Conservation (phyloP, 164 flowering plant genomes). For the Macadamia tetraphylla region DNA sequence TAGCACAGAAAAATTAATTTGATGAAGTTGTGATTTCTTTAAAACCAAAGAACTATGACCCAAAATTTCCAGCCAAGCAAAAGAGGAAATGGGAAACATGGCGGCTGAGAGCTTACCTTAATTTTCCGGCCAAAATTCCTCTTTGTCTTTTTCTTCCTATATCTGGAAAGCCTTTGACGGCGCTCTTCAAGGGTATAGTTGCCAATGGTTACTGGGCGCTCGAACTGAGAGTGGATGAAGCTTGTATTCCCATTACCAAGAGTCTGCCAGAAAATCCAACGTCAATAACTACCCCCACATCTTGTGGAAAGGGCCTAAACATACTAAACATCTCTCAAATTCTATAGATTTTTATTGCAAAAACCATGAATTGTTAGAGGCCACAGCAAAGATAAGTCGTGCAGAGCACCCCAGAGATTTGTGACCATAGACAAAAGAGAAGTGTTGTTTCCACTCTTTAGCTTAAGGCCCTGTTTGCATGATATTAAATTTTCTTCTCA, state of each 20-base stretch:
- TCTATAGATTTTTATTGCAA: conserved; percentile 14
- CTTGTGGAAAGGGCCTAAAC: conserved; percentile 44
- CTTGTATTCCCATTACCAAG: conserved; percentile 49
- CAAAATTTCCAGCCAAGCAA: too few relatives aligned
- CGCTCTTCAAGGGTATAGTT: conserved; percentile 65
- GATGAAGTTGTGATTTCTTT: too few relatives aligned
- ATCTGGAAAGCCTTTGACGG: conserved; percentile 78
- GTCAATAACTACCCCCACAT: conserved; percentile 48
- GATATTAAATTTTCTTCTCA: too few relatives aligned
- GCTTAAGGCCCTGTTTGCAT: too few relatives aligned
- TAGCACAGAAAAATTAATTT: too few relatives aligned
- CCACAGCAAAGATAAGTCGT: conserved; percentile 1
- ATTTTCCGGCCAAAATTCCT: conserved; percentile 93
- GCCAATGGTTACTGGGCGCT: conserved; percentile 30
- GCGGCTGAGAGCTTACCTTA: conserved; percentile 45
- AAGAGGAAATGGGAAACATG: neutral
- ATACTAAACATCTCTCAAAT: conserved; percentile 47
- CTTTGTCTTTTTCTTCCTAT: conserved; percentile 82
- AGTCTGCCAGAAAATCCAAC: conserved; percentile 71
- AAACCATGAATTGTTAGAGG: conserved; percentile 17
- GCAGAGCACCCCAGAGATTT: neutral
- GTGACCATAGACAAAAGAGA: neutral
- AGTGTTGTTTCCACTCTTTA: too few relatives aligned
- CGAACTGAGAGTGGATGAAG: conserved; percentile 36
- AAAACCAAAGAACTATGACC: too few relatives aligned